Evolutionary conservation across 257 asterid species (phyloP).

Genomic region (Solanum peruvianum): DNA sequence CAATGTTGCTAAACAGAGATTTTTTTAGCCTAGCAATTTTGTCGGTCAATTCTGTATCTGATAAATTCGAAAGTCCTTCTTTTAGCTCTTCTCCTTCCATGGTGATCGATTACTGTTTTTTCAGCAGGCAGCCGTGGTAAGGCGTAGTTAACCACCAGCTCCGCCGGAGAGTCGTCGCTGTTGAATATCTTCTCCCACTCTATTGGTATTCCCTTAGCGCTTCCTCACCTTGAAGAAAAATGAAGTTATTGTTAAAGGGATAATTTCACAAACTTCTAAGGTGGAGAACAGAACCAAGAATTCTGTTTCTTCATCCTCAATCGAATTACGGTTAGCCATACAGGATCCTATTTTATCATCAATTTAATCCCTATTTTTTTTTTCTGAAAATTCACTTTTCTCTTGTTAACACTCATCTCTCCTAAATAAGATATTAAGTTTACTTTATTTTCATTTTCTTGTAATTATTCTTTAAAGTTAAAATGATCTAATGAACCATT

Average conservation of each 20-base stretch:
- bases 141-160: neutral
- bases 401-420: too few relatives aligned
- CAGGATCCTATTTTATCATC: too few relatives aligned
- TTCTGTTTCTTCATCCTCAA: too few relatives aligned
- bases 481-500: too few relatives aligned
- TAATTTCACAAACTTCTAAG: too few relatives aligned
- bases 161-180: neutral
- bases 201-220: neutral
- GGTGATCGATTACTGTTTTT: neutral
- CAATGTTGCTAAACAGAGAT: neutral
- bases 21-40: neutral
- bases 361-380: too few relatives aligned
- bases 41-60: neutral
- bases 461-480: too few relatives aligned
- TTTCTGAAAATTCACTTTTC: too few relatives aligned
- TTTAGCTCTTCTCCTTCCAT: neutral
- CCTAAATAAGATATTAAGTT: too few relatives aligned
- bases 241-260: neutral
- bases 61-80: neutral
- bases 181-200: neutral
- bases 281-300: too few relatives aligned
- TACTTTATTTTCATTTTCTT: too few relatives aligned
- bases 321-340: too few relatives aligned
- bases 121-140: neutral
- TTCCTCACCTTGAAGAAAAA: neutral